Percentiles rank a stretch among this genome's conserved stretches.
These are phyloP conservation scores for Moricandia arvensis DNA, from an alignment of 345 rosid genomes.

Conservation along the genomic window DNA sequence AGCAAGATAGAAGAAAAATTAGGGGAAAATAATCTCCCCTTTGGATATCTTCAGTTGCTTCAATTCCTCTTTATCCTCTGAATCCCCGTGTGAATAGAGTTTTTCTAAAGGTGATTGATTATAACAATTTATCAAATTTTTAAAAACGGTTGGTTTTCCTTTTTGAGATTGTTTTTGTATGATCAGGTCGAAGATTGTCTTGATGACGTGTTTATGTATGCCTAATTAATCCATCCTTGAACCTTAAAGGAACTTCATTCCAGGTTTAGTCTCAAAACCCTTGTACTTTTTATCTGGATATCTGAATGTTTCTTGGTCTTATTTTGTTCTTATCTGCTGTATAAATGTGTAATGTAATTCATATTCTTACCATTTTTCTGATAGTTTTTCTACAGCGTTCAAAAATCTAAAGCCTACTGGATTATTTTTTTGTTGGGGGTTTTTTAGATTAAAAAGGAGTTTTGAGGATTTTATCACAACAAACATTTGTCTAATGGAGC, in stretches of 20 bases:
- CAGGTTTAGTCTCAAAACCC: conserved; percentile 25
- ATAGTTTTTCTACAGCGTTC: neutral
- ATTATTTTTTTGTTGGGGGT: neutral
- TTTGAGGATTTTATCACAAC: neutral
- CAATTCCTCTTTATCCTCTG: neutral
- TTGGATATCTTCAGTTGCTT: neutral
- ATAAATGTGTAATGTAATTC: neutral
- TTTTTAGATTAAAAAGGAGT: neutral
- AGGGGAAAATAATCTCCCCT: neutral
- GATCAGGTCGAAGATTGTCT: conserved; percentile 14
- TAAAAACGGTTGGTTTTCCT: neutral
- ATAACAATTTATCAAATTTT: neutral
- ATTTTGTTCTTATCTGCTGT: conserved; percentile 1
- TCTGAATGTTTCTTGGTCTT: neutral
- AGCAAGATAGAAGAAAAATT: neutral
- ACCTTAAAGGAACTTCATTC: conserved; percentile 10
- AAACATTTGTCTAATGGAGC: conserved; percentile 49
- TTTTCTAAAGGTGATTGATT: neutral
- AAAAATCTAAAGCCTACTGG: neutral
- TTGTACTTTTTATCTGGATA: neutral
- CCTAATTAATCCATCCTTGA: neutral
- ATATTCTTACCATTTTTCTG: neutral
- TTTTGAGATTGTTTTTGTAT: conserved; percentile 10
- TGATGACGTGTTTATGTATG: conserved; percentile 3
- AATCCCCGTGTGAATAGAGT: neutral